Conservation (phyloP, 306 rosid species). For the Malus orientalis region DNA sequence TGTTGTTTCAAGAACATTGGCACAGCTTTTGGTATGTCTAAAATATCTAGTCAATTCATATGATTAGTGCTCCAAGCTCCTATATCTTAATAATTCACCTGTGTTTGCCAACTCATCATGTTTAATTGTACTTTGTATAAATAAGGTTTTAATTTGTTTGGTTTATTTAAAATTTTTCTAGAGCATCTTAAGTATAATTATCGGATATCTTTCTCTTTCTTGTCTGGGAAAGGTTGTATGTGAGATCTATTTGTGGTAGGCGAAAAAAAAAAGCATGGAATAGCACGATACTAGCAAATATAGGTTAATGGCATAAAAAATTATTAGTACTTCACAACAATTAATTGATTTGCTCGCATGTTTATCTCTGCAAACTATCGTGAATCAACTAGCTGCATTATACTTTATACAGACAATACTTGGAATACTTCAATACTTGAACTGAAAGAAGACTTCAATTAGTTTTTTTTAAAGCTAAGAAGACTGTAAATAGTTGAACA, state of each 20-base stretch:
- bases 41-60: slow-evolving; percentile 33
- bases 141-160: background rate
- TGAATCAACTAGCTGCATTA: background rate
- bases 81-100: slow-evolving; percentile 2
- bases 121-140: background rate
- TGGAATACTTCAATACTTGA: no score
- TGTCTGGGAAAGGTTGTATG: slow-evolving; percentile 18
- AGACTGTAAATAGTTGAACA: no score
- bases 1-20: slow-evolving; percentile 40
- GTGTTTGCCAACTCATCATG: background rate
- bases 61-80: slow-evolving; percentile 22
- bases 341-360: background rate
- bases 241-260: slow-evolving; percentile 13
- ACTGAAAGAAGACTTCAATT: no score
- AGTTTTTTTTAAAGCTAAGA: no score
- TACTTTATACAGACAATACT: background rate
- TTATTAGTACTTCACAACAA: background rate
- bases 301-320: background rate
- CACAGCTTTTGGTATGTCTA: slow-evolving; percentile 29
- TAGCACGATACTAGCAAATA: no score
- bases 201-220: slow-evolving; percentile 20
- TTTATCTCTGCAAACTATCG: background rate
- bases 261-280: slow-evolving; percentile 29
- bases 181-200: slow-evolving; percentile 12
- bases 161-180: no score